phyloP scores from a whole-genome alignment of 371 early-diverging fungal species.

The Amoeboaphelidium occidentale region DNA sequence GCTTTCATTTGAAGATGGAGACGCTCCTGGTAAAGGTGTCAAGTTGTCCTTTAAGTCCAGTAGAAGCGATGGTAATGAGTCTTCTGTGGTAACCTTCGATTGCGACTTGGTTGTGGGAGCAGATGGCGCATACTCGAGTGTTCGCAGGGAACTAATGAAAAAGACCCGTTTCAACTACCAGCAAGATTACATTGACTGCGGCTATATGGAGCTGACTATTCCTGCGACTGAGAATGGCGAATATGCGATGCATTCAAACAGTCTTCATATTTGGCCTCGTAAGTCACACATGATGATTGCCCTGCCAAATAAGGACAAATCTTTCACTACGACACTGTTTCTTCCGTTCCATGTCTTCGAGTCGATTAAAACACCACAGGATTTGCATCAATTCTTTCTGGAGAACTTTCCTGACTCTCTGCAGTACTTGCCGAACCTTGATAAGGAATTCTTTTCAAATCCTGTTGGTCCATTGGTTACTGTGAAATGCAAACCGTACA shows the following conservation, averaged over 20 bases:
- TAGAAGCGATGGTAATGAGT: slow-evolving; percentile 10
- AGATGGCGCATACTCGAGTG: slow-evolving; percentile 76
- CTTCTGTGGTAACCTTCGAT: slow-evolving; percentile 8
- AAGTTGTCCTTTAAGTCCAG: slow-evolving; percentile 12
- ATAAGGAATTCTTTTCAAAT: slow-evolving; percentile 52
- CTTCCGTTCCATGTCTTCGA: slow-evolving; percentile 73
- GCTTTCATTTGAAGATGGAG: slow-evolving; percentile 29
- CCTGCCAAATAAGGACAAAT: slow-evolving; percentile 67
- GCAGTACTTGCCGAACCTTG: slow-evolving; percentile 3
- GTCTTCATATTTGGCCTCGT: slow-evolving; percentile 92
- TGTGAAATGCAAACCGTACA: slow-evolving; percentile 68
- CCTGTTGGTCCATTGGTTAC: slow-evolving; percentile 59
- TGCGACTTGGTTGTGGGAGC: slow-evolving; percentile 73
- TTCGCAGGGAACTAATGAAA: slow-evolving; percentile 49
- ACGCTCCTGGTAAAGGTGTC: too few relatives aligned
- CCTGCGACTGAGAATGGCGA: slow-evolving; percentile 25
- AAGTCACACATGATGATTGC: slow-evolving; percentile 89
- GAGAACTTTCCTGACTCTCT: slow-evolving; percentile 60
- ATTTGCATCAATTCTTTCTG: slow-evolving; percentile 43
- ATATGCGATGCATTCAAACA: slow-evolving; percentile 62
- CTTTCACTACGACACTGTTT: slow-evolving; percentile 89
- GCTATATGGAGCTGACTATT: slow-evolving; percentile 68
- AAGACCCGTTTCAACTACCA: slow-evolving; percentile 41
- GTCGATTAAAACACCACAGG: slow-evolving; percentile 32
- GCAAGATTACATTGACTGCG: slow-evolving; percentile 71